Base-by-base conservation (phyloP, 345 rosid species). In the Firmiana major region DNA sequence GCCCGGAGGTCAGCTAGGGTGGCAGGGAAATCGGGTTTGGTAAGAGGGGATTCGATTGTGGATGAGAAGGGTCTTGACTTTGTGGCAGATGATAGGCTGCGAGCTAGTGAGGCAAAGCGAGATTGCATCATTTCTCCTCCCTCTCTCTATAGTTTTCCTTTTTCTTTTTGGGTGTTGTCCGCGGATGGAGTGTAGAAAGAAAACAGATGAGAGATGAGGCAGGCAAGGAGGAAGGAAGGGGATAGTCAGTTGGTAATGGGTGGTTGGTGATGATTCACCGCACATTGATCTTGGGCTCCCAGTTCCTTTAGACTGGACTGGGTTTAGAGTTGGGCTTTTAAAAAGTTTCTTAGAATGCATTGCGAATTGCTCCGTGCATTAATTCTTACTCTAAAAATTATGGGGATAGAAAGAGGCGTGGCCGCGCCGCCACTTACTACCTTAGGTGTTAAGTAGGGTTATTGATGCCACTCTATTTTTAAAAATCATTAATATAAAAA, bases 1-100 rank as follows among this genome's bases (percentile, higher is more conserved):
- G 55, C n/a, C 1, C 55, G 97, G 67, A 97, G 93, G 58, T 88
- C 90, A 2, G 91, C 90, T 26, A 97, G 89, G 73, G 89, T 89
- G 62, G 80, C 84, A 3, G 93, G 89, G 15, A 82, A 84, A 49
- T 90, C 86, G 24, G 88, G 63, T 16, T 74, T 76, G 6, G 83
- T 51, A 45, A 84, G 36, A 3, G 87, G 53, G 28, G 86, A 57
- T 19, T 83, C 85, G 31, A 83, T n/a, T 4, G 89, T 59, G 73
- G 91, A 73, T 63, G 91, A 83, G 74, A 77, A 84, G 57, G 77
- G 46, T 24, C 79, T 79, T 34, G 62, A 19, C 28, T 63, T 71
- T 54, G 86, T 45, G 57, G 81, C 28, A 53, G 81, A 81, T 57
- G 57, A 80, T 45, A 85, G 80, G 57, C 79, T 64, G 48, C 77